Base-by-base conservation (phyloP, 1,284 basidiomycete species). In the Coriolopsis trogii region DNA sequence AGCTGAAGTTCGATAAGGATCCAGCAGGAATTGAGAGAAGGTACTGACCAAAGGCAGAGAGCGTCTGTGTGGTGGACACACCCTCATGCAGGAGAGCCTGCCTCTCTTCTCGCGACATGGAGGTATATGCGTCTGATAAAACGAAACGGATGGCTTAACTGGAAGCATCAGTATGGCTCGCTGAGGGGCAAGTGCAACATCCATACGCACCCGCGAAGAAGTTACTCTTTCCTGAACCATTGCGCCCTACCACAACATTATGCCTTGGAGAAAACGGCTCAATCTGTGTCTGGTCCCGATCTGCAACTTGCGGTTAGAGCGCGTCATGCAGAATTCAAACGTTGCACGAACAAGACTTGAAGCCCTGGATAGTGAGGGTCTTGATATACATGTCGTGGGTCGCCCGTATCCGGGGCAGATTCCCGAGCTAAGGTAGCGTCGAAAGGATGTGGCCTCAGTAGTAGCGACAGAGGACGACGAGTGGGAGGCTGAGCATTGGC, bases 201-300 rank as follows among this genome's bases (percentile, higher is more conserved):
- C 6, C 30, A 23, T 15, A 65, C 82, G 58, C 54, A 89, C 91
- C 91, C 33, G 91, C 87, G 70, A 98, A 98, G 78, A 98, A 97
- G 70, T 98, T 98, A 64, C 91, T 94, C 77, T 98, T 98, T 49
- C 95, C 95, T 16, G 91, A 93, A 9, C 95, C 95, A 79, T 98
- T 98, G 38, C 95, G 78, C 10, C 95, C 94, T 10, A 98, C 94
- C 3, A 97, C 91, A 13, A 97, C 93, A 71, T 97, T 97, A 65
- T 96, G 93, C 37, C 79, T 85, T 0, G 93, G 83, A 23, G 87
- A 89, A 67, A 91, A 91, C 0, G 88, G 87, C 63, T 91, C 89
- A 50, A 91, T 89, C 63, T 89, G 85, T 0, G 88, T 91, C 67
- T 91, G 87, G 73, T 91, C 89, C 53, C 88, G 76, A 74, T 95